Base-by-base conservation (phyloP, 1,139 yeast genomes). In the Taphrina pruni region DNA sequence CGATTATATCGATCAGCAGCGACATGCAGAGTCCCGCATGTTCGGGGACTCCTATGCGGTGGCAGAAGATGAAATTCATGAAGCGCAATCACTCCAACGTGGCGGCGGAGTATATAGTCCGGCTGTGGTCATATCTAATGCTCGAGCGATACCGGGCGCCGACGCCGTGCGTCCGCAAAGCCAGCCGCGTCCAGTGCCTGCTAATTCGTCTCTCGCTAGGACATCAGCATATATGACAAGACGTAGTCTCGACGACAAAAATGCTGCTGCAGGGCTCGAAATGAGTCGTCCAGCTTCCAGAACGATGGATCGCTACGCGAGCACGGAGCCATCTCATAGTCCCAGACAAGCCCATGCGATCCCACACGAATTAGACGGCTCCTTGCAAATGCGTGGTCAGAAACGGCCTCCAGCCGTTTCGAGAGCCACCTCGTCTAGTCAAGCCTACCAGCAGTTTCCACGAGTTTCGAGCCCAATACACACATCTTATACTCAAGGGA, bases 221-320 rank as follows among this genome's bases (percentile, higher is more conserved):
- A 36, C 43, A 14, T 3, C 36, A 35, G 21, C 43, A 11, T 32
- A 54, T 35, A 36, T 20, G 11, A 12, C 60, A 12, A n/a, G 60
- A 20, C 60, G 60, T 32, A 56, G 60, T 21, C 36, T 56, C 17
- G 60, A 56, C 36, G 60, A 56, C 50, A 38, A 26, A 11, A n/a
- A 38, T 56, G 50, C 26, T 20, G 38, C 50, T 9, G 38, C 50
- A 6, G n/a, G 20, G 7, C 60, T 56, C 17, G 52, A 41, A n/a
- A 38, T 62, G 66, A 62, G 66, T 52, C 66, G 66, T 12, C 51
- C 66, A 43, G 14, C n/a, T 8, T 62, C 66, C 20, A 55, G 52
- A 14, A 43, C 52, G 7, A 17, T 51, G 7, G 66, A 57, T 26
- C 60, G 52, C 2, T 26, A 17, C 17, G 66, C 66, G 14, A 43